phyloP scores from a whole-genome alignment of 2,329 filamentous ascomycete species.

The Magnaporthiopsis poae region DNA sequence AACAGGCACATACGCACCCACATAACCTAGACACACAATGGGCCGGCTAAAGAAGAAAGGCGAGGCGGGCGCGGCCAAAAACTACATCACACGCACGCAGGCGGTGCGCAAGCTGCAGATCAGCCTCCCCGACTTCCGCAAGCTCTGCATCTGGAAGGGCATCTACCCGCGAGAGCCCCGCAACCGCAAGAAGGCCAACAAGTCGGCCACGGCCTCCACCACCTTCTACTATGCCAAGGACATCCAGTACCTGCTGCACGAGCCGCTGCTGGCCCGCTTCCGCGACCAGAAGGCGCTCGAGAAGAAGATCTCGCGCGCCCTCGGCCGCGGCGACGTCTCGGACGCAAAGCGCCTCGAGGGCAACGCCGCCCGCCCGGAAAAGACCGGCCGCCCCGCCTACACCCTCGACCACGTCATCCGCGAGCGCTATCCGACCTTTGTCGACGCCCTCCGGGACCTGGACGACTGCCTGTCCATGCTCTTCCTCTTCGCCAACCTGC shows the following conservation, averaged over 20 bases:
- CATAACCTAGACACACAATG: slow-evolving; percentile 36
- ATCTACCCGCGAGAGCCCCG: slow-evolving; percentile 96
- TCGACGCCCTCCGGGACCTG: slow-evolving; percentile 84
- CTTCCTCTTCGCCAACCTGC: slow-evolving; percentile 93
- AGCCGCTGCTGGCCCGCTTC: slow-evolving; percentile 88
- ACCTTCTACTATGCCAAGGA: slow-evolving; percentile 92
- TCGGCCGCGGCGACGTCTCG: slow-evolving; percentile 81
- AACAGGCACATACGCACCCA: neutral
- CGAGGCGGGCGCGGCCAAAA: slow-evolving; percentile 84
- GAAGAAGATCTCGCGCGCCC: slow-evolving; percentile 90
- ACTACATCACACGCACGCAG: slow-evolving; percentile 95
- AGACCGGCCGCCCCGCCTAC: slow-evolving; percentile 79
- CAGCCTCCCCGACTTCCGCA: slow-evolving; percentile 90
- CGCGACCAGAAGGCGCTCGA: slow-evolving; percentile 92
- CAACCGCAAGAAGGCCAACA: slow-evolving; percentile 93
- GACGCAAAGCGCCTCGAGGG: slow-evolving; percentile 79
- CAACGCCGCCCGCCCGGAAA: slow-evolving; percentile 80
- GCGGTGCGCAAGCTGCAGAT: slow-evolving; percentile 96
- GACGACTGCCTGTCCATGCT: slow-evolving; percentile 96
- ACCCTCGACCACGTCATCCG: slow-evolving; percentile 94
- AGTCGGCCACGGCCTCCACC: slow-evolving; percentile 78
- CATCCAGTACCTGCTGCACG: slow-evolving; percentile 95
- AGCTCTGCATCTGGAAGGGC: slow-evolving; percentile 98
- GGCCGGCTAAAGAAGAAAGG: slow-evolving; percentile 84
- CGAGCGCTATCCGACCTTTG: slow-evolving; percentile 94